Evolutionary conservation across 371 early-diverging fungal genomes (phyloP).

Genomic region (Rhizomucor miehei): DNA sequence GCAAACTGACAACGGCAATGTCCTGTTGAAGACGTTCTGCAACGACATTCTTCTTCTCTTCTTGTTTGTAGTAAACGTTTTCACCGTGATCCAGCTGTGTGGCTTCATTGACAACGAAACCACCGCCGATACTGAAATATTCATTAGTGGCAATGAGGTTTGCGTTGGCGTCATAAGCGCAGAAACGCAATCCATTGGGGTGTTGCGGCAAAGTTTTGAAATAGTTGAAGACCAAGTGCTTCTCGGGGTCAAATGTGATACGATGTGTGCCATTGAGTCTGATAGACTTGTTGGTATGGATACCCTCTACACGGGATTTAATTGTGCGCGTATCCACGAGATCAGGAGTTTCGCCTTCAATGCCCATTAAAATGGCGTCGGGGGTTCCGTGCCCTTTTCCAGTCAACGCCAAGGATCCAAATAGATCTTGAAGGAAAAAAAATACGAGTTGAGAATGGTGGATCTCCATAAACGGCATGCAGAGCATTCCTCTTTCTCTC

Average conservation of each 20-base stretch:
- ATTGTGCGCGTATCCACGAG: slow-evolving; percentile 83
- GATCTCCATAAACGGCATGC: too few relatives aligned
- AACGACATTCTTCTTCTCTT: slow-evolving; percentile 21
- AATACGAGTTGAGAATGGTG: not conserved
- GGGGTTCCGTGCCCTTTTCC: slow-evolving; percentile 96
- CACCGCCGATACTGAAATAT: slow-evolving; percentile 94
- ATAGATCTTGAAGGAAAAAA: slow-evolving; percentile 82
- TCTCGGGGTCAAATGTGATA: slow-evolving; percentile 80
- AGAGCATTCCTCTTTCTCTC: too few relatives aligned
- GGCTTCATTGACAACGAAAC: slow-evolving; percentile 91
- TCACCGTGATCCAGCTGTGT: slow-evolving; percentile 84
- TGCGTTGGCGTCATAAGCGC: slow-evolving; percentile 76
- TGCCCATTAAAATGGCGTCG: slow-evolving; percentile 85
- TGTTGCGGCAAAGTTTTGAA: slow-evolving; percentile 88
- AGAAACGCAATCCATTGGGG: slow-evolving; percentile 95
- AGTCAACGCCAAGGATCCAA: slow-evolving; percentile 92
- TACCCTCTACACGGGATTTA: slow-evolving; percentile 68
- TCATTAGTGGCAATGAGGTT: slow-evolving; percentile 89
- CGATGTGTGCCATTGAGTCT: slow-evolving; percentile 73
- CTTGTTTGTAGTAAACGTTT: slow-evolving; percentile 80
- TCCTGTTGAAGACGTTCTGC: slow-evolving; percentile 64
- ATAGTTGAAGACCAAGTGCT: slow-evolving; percentile 84
- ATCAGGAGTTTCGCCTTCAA: slow-evolving; percentile 94
- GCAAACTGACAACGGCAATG: slow-evolving; percentile 77
- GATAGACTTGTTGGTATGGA: slow-evolving; percentile 65